A percentile compares a stretch with the other conserved stretches of the same genome.
These are phyloP conservation scores for Diaporthe sp. DNA, from an alignment of 2,329 filamentous ascomycete genomes.

Conservation along the genomic window DNA sequence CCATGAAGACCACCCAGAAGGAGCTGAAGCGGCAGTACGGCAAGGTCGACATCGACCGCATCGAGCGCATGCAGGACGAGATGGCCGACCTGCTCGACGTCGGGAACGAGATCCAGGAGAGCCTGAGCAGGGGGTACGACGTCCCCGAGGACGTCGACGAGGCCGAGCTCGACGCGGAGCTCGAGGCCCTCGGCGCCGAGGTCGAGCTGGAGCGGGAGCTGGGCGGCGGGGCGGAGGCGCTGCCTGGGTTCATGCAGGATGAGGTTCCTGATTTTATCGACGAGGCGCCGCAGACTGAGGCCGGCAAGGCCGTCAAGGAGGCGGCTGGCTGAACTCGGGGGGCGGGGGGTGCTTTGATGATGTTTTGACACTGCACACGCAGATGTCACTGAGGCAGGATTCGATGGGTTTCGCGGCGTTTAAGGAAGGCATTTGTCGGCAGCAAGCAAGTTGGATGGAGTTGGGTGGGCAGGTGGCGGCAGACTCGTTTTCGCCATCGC, in stretches of 20 bases:
- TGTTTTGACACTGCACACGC: not conserved
- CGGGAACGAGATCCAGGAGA: constrained; percentile 98
- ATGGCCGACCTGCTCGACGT: constrained; percentile 99
- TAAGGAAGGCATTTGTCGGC: constrained; percentile 32
- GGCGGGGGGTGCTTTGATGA: not conserved
- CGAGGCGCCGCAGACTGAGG: constrained; percentile 78
- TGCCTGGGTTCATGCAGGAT: constrained; percentile 91
- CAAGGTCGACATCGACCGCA: constrained; percentile 97
- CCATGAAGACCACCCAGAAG: constrained; percentile 97
- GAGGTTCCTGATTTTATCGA: constrained; percentile 94
- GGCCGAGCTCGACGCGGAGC: constrained; percentile 92
- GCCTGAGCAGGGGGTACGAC: constrained; percentile 89
- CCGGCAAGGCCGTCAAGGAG: constrained; percentile 79
- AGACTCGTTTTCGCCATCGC: constrained; percentile 9
- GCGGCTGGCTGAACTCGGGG: constrained; percentile 64
- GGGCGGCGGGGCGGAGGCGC: constrained; percentile 60
- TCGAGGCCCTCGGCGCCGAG: constrained; percentile 94
- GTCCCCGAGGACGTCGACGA: constrained; percentile 98
- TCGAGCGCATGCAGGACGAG: constrained; percentile 97
- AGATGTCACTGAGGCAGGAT: not conserved
- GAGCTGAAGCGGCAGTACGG: constrained; percentile 93
- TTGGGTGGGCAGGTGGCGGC: not conserved
- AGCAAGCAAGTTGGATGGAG: constrained; percentile 22
- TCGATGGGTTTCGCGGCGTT: not conserved
- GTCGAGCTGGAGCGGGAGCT: constrained; percentile 84